Conservation (phyloP, 78 protist species). For the Tieghemostelium lacteum region DNA sequence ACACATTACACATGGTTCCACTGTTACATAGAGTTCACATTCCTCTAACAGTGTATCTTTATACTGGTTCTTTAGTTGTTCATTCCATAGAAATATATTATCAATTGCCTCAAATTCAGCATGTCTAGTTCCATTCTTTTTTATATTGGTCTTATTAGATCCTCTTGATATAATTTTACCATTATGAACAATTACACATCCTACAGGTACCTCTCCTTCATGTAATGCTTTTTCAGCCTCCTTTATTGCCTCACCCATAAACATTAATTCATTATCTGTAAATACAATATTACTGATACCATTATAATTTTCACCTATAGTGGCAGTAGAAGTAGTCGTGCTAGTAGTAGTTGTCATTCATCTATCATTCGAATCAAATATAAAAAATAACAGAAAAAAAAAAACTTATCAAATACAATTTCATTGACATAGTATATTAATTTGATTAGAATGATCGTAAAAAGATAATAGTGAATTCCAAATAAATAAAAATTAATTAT, state of each 20-base stretch:
- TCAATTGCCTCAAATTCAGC: constrained; percentile 74
- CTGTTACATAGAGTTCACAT: constrained; percentile 57
- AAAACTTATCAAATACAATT: neutral
- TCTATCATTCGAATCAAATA: too few species aligned
- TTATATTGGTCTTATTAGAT: constrained; percentile 68
- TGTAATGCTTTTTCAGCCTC: constrained; percentile 46
- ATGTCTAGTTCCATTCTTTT: constrained; percentile 77
- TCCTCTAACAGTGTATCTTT: constrained; percentile 23
- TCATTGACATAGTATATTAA: neutral
- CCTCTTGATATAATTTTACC: constrained; percentile 30
- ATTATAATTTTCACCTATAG: too few species aligned
- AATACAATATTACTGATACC: too few species aligned
- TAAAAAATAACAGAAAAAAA: neutral
- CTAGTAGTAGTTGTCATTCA: too few species aligned
- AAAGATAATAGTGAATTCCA: too few species aligned
- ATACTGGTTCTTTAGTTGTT: constrained; percentile 1
- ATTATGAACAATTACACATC: constrained; percentile 60
- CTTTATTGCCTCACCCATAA: too few species aligned
- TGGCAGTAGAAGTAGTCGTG: too few species aligned
- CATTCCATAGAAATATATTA: constrained; percentile 20
- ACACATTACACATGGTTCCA: constrained; percentile 78
- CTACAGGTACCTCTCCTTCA: constrained; percentile 77
- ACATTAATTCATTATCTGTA: too few species aligned
- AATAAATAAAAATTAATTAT: too few species aligned
- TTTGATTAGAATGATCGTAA: too few species aligned